These are phyloP conservation scores for Achlya hypogyna DNA, from an alignment of 352 stramenopile species.

Conservation along the genomic window DNA sequence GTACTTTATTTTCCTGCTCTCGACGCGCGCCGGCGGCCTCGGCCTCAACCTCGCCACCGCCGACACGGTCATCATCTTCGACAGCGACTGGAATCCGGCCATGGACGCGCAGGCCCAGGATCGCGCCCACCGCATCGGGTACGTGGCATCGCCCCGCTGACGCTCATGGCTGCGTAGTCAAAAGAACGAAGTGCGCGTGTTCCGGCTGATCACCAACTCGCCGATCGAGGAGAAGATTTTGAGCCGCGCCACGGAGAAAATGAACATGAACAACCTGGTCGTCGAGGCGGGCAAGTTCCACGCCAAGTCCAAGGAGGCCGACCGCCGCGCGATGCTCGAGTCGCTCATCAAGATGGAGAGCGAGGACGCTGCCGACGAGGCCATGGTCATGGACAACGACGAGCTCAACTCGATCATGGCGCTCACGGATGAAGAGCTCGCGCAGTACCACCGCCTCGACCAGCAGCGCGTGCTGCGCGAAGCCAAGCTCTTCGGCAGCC, in stretches of 20 bases:
- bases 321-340: slow-evolving; percentile 75
- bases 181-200: slow-evolving; percentile 86
- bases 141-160: not conserved
- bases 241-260: slow-evolving; percentile 79
- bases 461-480: slow-evolving; percentile 49
- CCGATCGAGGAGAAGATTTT: slow-evolving; percentile 86
- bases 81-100: slow-evolving; percentile 99
- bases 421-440: slow-evolving; percentile 74
- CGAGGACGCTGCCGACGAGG: slow-evolving; percentile 63
- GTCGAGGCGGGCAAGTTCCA: slow-evolving; percentile 86
- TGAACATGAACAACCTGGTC: slow-evolving; percentile 89
- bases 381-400: slow-evolving; percentile 64
- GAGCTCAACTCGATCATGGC: slow-evolving; percentile 88
- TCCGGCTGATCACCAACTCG: slow-evolving; percentile 76
- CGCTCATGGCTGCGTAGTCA: slow-evolving; percentile 24
- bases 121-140: slow-evolving; percentile 85
- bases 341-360: slow-evolving; percentile 85
- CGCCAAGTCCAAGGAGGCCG: slow-evolving; percentile 77
- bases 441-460: slow-evolving; percentile 69
- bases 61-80: slow-evolving; percentile 99
- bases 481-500: slow-evolving; percentile 50
- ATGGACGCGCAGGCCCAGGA: slow-evolving; percentile 90
- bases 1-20: slow-evolving; percentile 96
- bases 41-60: slow-evolving; percentile 97
- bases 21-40: slow-evolving; percentile 94